Evolutionary conservation across 768 basidiomycete species (phyloP).

Genomic region (Suillus tomentosus): DNA sequence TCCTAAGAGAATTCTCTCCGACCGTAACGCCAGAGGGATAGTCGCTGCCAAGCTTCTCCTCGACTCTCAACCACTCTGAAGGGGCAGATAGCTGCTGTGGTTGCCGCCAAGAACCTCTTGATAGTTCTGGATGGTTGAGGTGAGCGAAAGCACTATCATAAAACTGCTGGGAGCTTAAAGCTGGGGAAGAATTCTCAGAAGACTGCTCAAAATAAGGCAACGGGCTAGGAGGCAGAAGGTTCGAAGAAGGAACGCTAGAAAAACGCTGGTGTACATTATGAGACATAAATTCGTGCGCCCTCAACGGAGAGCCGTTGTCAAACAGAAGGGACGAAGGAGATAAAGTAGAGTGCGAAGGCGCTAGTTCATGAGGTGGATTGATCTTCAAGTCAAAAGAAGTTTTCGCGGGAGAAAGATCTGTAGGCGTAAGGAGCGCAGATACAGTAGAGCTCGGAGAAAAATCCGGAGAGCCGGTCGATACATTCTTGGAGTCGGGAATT

Average conservation of each 20-base stretch:
- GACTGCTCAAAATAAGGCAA: conserved; percentile 58
- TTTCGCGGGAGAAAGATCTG: conserved; percentile 69
- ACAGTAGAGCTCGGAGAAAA: conserved; percentile 73
- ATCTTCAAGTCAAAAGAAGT: conserved; percentile 57
- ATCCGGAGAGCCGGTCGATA: conserved; percentile 60
- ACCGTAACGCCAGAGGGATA: conserved; percentile 24
- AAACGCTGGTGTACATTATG: conserved; percentile 29
- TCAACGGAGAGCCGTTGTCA: conserved; percentile 43
- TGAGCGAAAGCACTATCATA: conserved; percentile 29
- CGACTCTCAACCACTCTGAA: conserved; percentile 47
- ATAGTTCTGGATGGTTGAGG: conserved; percentile 21
- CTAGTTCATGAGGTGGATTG: conserved; percentile 53
- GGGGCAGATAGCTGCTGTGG: conserved; percentile 32
- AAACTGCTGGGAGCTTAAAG: conserved; percentile 38
- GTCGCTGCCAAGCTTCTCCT: conserved; percentile 30
- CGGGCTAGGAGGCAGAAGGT: conserved; percentile 20
- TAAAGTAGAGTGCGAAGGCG: conserved; percentile 26
- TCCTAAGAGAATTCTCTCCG: conserved; percentile 32
- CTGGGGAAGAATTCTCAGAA: conserved; percentile 43
- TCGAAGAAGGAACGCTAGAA: conserved; percentile 27
- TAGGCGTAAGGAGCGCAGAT: conserved; percentile 72
- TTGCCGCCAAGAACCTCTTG: conserved; percentile 26
- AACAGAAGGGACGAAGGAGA: conserved; percentile 45
- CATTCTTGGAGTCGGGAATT: conserved; percentile 40
- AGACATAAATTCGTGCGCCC: conserved; percentile 33